A percentile compares a stretch with the other conserved stretches of the same genome.
These are phyloP conservation scores for Biancaea sappan DNA, from an alignment of 306 rosid genomes.

Conservation along the genomic window DNA sequence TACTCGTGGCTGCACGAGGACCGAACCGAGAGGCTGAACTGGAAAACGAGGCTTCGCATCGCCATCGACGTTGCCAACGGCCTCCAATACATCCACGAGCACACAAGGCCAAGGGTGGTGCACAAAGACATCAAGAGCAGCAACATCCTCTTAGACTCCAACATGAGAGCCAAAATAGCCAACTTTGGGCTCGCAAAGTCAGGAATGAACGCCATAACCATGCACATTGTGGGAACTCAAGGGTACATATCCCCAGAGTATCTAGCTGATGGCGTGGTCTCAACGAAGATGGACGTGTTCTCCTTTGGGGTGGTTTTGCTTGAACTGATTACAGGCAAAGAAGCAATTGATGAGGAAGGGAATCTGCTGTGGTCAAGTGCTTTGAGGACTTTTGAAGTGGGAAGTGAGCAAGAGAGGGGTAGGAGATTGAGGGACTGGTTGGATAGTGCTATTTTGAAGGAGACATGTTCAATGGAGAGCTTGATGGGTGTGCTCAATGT, in stretches of 20 bases:
- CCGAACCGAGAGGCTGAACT: slow-evolving; percentile 44
- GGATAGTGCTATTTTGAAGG: slow-evolving; percentile 52
- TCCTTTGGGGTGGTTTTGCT: slow-evolving; percentile 86
- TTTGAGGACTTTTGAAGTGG: slow-evolving; percentile 49
- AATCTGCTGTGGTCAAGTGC: slow-evolving; percentile 56
- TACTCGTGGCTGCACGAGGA: slow-evolving; percentile 70
- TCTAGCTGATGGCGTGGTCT: slow-evolving; percentile 77
- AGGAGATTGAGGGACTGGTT: slow-evolving; percentile 60
- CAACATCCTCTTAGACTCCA: slow-evolving; percentile 81
- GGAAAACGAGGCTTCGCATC: slow-evolving; percentile 71
- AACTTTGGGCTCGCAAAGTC: slow-evolving; percentile 89
- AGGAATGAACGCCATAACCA: slow-evolving; percentile 90
- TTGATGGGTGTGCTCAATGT: slow-evolving; percentile 53
- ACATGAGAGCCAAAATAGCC: slow-evolving; percentile 92
- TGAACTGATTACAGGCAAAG: slow-evolving; percentile 76
- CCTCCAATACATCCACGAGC: slow-evolving; percentile 90
- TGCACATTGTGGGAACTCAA: slow-evolving; percentile 97
- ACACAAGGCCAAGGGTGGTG: slow-evolving; percentile 90
- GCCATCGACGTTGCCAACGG: slow-evolving; percentile 92
- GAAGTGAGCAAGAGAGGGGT: slow-evolving; percentile 51
- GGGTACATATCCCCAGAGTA: slow-evolving; percentile 96
- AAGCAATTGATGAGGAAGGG: slow-evolving; percentile 66
- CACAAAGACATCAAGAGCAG: slow-evolving; percentile 95
- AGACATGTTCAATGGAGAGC: slow-evolving; percentile 65
- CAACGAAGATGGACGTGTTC: slow-evolving; percentile 89